Base-by-base conservation (phyloP, 805 yeast species). In the Teunomyces kruisii region DNA sequence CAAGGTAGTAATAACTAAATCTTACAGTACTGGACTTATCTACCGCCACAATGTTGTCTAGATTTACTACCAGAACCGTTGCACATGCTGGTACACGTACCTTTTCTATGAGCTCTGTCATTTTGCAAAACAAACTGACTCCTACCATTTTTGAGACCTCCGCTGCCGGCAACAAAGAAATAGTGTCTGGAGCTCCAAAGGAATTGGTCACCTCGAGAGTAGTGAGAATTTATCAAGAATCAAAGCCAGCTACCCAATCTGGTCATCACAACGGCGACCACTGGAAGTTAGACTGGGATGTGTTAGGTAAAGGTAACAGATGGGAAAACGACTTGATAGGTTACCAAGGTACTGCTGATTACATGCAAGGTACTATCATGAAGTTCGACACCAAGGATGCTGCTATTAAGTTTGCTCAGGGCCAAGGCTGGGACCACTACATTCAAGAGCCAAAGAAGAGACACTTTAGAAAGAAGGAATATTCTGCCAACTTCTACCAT, bases 251-350 rank as follows among this genome's bases (percentile, higher is more conserved):
- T 31, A 88, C 91, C 13, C 96, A 88, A 70, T 80, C 88, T 29
- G 88, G 91, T 9, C 64, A 66, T 46, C 69, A 72, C 56, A 76
- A 79, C 57, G 74, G 78, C 14, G 63, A 68, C 44, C 63, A 59
- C 53, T 88, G 96, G 96, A 81, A 80, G 57, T 60, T 88, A 45
- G 95, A 88, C 66, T 88, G 94, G 92, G 96, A 88, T 59, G 78
- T 87, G 33, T 68, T 84, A 45, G 82, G 82, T 37, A 80, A 83
- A 58, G 88, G 86, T 16, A 81, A 88, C 72, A 74, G 94, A 62
- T 88, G 96, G 96, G 96, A 88, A 62, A 88, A 88, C 66, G 92
- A 86, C 62, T 73, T 88, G 61, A 88, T 88, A 66, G 96, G 96
- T 19, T 88, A 86, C 73, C 91, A 86, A 58, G 79, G 87, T 38